A percentile compares a stretch with the other conserved stretches of the same genome.
These are phyloP conservation scores for Carallia brachiata DNA, from an alignment of 345 rosid genomes.

Conservation along the genomic window DNA sequence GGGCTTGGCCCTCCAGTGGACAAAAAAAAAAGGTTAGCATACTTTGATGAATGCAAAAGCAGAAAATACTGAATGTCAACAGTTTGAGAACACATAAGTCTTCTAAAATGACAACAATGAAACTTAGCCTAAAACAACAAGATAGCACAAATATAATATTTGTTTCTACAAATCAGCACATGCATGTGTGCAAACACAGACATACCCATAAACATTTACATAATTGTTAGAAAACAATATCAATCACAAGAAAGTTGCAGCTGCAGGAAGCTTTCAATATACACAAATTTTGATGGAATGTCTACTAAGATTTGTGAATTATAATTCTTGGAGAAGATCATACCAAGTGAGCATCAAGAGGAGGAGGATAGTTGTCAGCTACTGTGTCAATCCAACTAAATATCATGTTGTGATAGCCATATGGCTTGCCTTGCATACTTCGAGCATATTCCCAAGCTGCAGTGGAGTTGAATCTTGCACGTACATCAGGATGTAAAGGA, in stretches of 20 bases:
- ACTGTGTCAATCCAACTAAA: slow-evolving; percentile 98
- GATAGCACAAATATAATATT: too few relatives aligned
- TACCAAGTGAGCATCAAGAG: slow-evolving; percentile 99
- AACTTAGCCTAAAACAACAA: too few relatives aligned
- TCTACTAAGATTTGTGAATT: too few relatives aligned
- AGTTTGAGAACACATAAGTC: background rate
- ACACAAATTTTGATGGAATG: too few relatives aligned
- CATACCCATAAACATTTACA: too few relatives aligned
- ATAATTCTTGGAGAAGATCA: slow-evolving; percentile 8
- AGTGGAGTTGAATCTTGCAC: slow-evolving; percentile 70
- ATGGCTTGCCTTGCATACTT: slow-evolving; percentile 97
- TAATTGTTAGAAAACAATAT: too few relatives aligned
- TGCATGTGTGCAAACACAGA: too few relatives aligned
- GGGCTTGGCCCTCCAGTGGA: too few relatives aligned
- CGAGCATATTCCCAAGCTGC: slow-evolving; percentile 96
- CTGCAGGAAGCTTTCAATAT: too few relatives aligned
- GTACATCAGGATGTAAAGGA: slow-evolving; percentile 78
- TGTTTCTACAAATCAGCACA: too few relatives aligned
- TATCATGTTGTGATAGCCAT: slow-evolving; percentile 99
- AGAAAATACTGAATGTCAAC: too few relatives aligned
- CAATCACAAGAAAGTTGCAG: too few relatives aligned
- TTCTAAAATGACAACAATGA: background rate
- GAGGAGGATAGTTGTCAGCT: slow-evolving; percentile 94
- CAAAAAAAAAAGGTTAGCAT: background rate
- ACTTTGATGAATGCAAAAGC: background rate